These are phyloP conservation scores for Coemansia sp. DNA, from an alignment of 192 early-diverging fungal genomes.

Conservation along the genomic window DNA sequence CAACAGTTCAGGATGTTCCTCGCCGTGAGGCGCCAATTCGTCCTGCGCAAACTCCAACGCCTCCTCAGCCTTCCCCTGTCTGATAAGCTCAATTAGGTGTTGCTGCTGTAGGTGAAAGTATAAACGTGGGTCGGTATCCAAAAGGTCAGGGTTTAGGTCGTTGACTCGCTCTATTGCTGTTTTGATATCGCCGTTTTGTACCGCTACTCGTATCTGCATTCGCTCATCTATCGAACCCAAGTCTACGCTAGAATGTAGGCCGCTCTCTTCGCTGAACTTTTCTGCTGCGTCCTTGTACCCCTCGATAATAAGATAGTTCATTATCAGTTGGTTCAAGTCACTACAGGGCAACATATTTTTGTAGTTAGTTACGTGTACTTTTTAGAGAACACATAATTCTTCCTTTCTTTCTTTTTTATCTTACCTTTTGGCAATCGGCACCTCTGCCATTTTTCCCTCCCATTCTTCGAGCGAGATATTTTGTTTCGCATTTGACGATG, in stretches of 20 bases:
- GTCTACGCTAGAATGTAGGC: conserved; percentile 78
- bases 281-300: conserved; percentile 99
- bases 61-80: conserved; percentile 74
- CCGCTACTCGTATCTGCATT: conserved; percentile 91
- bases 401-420: neutral
- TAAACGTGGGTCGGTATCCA: conserved; percentile 91
- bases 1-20: conserved; percentile 95
- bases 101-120: conserved; percentile 98
- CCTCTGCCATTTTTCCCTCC: conserved; percentile 80
- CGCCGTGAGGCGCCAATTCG: conserved; percentile 95
- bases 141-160: conserved; percentile 96
- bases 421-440: conserved; percentile 84
- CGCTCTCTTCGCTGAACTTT: conserved; percentile 90
- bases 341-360: conserved; percentile 43
- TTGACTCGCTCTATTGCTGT: conserved; percentile 97
- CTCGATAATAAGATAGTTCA: conserved; percentile 99
- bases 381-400: no score
- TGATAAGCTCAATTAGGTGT: conserved; percentile 93
- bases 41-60: conserved; percentile 97
- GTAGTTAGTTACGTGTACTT: neutral
- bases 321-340: conserved; percentile 96
- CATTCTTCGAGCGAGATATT: conserved; percentile 82
- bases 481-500: conserved; percentile 59
- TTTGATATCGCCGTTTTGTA: conserved; percentile 89
- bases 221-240: conserved; percentile 90